Conservation (phyloP, 768 basidiomycete genomes). For the Crepidotus variabilis region DNA sequence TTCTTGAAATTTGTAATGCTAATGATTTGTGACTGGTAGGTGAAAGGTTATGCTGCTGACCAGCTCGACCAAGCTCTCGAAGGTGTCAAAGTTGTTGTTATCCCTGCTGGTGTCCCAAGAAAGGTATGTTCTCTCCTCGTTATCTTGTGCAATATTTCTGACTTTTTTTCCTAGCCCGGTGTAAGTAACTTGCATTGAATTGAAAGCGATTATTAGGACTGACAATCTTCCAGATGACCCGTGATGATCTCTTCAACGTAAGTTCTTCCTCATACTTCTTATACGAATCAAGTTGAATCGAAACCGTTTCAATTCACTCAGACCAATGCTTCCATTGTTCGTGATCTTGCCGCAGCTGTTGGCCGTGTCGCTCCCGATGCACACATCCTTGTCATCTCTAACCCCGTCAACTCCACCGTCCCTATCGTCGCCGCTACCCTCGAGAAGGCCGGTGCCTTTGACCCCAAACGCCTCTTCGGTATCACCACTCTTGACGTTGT, state of each 20-base stretch:
- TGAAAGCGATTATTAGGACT: conserved; percentile 16
- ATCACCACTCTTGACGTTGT: conserved; percentile 98
- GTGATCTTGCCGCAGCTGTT: conserved; percentile 88
- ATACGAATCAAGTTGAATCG: neutral
- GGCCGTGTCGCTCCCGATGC: conserved; percentile 86
- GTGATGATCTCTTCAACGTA: conserved; percentile 95
- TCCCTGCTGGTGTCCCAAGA: conserved; percentile 98
- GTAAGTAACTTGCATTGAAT: conserved; percentile 45
- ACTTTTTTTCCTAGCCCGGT: conserved; percentile 58
- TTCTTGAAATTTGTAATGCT: neutral
- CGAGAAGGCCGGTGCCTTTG: conserved; percentile 88
- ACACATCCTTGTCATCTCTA: conserved; percentile 95
- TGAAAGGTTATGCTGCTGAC: conserved; percentile 77
- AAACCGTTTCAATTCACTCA: conserved; percentile 23
- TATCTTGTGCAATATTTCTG: conserved; percentile 6
- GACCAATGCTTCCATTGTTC: conserved; percentile 98
- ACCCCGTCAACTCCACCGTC: conserved; percentile 98
- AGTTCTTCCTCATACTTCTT: conserved; percentile 17
- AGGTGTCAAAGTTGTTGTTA: conserved; percentile 89
- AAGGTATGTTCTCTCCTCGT: conserved; percentile 54
- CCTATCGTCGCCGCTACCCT: conserved; percentile 94
- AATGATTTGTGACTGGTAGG: conserved; percentile 37
- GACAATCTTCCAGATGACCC: conserved; percentile 71
- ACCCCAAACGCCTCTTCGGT: conserved; percentile 89
- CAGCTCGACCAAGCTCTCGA: conserved; percentile 88